Percentiles rank a stretch among this genome's conserved stretches.
phyloP scores from a whole-genome alignment of 2,329 filamentous ascomycete genomes.

The Periconia digitata region DNA sequence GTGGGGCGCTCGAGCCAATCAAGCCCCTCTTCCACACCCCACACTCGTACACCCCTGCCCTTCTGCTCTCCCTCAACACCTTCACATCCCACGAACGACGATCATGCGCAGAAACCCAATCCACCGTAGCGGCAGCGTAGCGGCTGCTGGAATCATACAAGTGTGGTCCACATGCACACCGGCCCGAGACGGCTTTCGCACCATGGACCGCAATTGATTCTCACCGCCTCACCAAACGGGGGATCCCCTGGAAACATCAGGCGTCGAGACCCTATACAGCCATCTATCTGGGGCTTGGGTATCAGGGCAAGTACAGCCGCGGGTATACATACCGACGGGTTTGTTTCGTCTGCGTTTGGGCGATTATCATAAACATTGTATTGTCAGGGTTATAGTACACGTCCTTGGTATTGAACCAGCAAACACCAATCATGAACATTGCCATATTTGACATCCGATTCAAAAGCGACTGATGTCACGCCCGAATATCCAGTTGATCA shows the following conservation, averaged over 20 bases:
- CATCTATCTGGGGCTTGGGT: background rate
- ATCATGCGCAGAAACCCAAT: background rate
- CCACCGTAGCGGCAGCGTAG: background rate
- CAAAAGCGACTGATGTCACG: constrained; percentile 30
- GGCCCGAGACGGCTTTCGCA: constrained; percentile 6
- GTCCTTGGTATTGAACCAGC: background rate
- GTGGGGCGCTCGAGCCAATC: constrained; percentile 4
- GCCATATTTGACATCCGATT: background rate
- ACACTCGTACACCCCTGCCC: background rate
- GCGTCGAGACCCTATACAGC: background rate
- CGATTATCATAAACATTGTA: too few species aligned
- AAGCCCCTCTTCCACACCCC: constrained; percentile 1
- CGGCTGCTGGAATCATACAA: constrained; percentile 6
- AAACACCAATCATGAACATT: too few species aligned
- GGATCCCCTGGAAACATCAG: background rate
- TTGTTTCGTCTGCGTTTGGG: too few species aligned
- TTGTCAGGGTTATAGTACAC: background rate
- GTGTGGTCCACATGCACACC: constrained; percentile 4
- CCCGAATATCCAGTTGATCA: constrained; percentile 31
- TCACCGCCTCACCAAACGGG: constrained; percentile 5
- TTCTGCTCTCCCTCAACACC: background rate
- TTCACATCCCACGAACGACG: background rate
- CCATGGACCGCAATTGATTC: constrained; percentile 2
- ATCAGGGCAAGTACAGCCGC: too few species aligned
- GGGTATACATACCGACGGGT: too few species aligned